Conservation (phyloP, 2,329 filamentous ascomycete genomes). For the Thelonectria rubi region DNA sequence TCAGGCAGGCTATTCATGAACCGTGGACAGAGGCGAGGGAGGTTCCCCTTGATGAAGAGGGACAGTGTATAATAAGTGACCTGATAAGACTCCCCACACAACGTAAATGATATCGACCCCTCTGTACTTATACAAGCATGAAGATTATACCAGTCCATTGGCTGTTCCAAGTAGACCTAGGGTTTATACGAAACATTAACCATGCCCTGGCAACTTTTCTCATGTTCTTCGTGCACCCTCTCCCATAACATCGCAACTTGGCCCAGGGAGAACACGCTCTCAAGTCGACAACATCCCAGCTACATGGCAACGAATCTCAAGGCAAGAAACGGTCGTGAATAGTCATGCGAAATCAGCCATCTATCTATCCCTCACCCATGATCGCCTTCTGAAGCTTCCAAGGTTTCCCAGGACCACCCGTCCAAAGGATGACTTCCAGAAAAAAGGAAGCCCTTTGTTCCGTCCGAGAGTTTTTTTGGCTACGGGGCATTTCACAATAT, state of each 20-base stretch:
- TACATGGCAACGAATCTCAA: neutral
- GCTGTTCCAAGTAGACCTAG: no score
- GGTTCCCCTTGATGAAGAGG: slow-evolving; percentile 15
- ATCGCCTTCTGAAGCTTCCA: slow-evolving; percentile 19
- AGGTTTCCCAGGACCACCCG: slow-evolving; percentile 16
- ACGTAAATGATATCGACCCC: slow-evolving; percentile 23
- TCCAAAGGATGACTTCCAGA: no score
- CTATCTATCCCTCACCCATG: slow-evolving; percentile 30
- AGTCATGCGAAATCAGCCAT: slow-evolving; percentile 29
- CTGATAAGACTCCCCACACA: slow-evolving; percentile 39
- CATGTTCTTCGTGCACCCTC: no score
- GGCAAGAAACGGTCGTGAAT: slow-evolving; percentile 19
- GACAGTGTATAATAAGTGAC: slow-evolving; percentile 40
- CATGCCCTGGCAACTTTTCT: no score
- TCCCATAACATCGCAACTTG: no score
- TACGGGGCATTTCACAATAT: slow-evolving; percentile 70
- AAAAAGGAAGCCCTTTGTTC: slow-evolving; percentile 10
- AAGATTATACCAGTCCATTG: neutral
- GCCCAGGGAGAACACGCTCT: no score
- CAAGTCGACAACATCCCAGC: no score
- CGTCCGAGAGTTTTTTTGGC: slow-evolving; percentile 18
- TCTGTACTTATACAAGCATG: slow-evolving; percentile 32
- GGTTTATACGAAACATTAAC: no score
- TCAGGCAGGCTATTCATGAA: slow-evolving; percentile 16
- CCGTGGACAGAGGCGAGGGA: neutral